These are phyloP conservation scores for Pisolithus sp. DNA, from an alignment of 768 basidiomycete genomes.

Conservation along the genomic window DNA sequence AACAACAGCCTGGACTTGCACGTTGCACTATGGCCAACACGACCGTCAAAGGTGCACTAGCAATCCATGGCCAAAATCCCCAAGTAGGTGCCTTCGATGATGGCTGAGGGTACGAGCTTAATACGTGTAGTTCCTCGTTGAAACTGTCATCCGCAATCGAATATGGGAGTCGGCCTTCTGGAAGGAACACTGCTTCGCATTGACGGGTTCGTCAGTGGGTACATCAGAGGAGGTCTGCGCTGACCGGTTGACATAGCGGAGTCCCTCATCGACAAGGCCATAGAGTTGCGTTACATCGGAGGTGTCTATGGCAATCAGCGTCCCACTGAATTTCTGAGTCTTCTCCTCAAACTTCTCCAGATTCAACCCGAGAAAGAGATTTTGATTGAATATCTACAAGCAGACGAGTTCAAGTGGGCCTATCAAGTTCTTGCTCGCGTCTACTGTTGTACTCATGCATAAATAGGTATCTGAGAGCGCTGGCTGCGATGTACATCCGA, in stretches of 20 bases:
- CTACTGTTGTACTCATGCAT: background rate
- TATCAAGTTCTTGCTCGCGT: background rate
- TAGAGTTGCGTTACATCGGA: slow-evolving; percentile 75
- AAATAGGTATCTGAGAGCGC: slow-evolving; percentile 84
- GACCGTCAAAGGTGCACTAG: slow-evolving; percentile 76
- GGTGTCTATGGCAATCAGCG: slow-evolving; percentile 94
- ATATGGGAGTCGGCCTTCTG: slow-evolving; percentile 94
- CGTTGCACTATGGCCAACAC: slow-evolving; percentile 74
- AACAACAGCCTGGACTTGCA: slow-evolving; percentile 7
- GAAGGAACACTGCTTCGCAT: slow-evolving; percentile 98
- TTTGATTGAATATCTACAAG: slow-evolving; percentile 86
- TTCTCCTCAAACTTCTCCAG: slow-evolving; percentile 90
- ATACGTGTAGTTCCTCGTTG: slow-evolving; percentile 72
- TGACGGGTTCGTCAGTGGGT: slow-evolving; percentile 59
- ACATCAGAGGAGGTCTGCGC: background rate
- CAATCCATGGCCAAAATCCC: slow-evolving; percentile 96
- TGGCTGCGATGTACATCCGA: slow-evolving; percentile 90
- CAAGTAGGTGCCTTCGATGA: slow-evolving; percentile 52
- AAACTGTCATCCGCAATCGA: slow-evolving; percentile 91
- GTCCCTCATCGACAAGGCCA: slow-evolving; percentile 87
- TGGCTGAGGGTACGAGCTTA: slow-evolving; percentile 7
- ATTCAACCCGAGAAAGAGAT: slow-evolving; percentile 99
- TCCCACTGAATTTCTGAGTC: slow-evolving; percentile 89
- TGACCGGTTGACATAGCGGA: slow-evolving; percentile 52
- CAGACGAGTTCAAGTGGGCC: slow-evolving; percentile 97